Evolutionary conservation across 805 yeast genomes (phyloP).

Genomic region (Candida broadrunensis): DNA sequence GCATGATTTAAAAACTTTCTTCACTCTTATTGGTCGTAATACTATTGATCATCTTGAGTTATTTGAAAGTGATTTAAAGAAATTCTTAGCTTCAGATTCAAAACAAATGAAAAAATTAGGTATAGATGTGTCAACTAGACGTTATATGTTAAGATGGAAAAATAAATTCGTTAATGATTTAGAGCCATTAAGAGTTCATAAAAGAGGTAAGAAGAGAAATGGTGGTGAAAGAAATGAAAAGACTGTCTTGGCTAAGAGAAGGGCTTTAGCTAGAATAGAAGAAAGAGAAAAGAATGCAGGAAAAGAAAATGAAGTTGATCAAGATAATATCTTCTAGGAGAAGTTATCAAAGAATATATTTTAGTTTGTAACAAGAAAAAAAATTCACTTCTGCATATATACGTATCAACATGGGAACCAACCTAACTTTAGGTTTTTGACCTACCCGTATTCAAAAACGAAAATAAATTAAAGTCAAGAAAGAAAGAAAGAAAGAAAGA

Average conservation of each 20-base stretch:
- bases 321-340: slow-evolving; percentile 39
- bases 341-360: no score
- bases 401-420: no score
- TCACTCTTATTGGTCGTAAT: slow-evolving; percentile 76
- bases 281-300: slow-evolving; percentile 42
- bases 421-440: no score
- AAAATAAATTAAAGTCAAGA: no score
- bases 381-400: no score
- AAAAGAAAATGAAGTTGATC: slow-evolving; percentile 35
- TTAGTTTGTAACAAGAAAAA: no score
- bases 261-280: slow-evolving; percentile 58
- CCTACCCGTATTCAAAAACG: no score
- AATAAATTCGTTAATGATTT: slow-evolving; percentile 60
- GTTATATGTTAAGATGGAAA: slow-evolving; percentile 71
- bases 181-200: slow-evolving; percentile 52
- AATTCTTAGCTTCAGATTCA: slow-evolving; percentile 57
- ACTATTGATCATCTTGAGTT: slow-evolving; percentile 62
- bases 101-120: slow-evolving; percentile 69
- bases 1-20: slow-evolving; percentile 67
- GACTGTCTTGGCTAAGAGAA: slow-evolving; percentile 47
- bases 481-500: no score
- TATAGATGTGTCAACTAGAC: slow-evolving; percentile 66
- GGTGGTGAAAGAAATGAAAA: slow-evolving; percentile 87
- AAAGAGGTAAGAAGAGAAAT: slow-evolving; percentile 65
- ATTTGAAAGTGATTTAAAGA: slow-evolving; percentile 58